Conservation (phyloP, 1,139 yeast species). For the Candida tropicalis region DNA sequence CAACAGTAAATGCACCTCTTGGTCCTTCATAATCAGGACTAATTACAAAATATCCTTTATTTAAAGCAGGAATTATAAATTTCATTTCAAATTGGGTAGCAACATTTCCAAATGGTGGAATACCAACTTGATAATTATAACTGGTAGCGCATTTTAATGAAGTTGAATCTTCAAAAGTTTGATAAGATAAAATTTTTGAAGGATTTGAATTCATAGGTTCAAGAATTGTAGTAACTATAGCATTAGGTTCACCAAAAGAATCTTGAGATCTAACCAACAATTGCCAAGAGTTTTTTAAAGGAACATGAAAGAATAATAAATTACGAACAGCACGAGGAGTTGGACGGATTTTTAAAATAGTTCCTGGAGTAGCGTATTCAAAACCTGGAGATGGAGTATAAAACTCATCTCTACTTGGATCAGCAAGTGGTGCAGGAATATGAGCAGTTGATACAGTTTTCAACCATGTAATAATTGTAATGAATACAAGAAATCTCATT, state of each 20-base stretch:
- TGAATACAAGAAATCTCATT: neutral
- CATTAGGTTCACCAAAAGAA: conserved; percentile 30
- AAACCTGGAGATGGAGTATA: conserved; percentile 29
- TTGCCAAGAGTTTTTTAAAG: conserved; percentile 30
- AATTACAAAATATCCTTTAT: conserved; percentile 30
- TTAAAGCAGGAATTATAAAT: conserved; percentile 22
- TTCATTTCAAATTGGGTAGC: conserved; percentile 24
- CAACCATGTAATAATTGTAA: neutral
- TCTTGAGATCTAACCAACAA: conserved; percentile 36
- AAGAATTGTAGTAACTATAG: conserved; percentile 34
- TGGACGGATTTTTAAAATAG: conserved; percentile 27
- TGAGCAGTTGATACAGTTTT: neutral
- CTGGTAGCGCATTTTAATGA: conserved; percentile 18
- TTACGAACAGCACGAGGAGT: conserved; percentile 24
- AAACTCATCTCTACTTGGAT: conserved; percentile 26
- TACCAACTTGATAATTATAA: conserved; percentile 18
- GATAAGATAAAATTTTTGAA: conserved; percentile 24
- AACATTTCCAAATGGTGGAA: conserved; percentile 14
- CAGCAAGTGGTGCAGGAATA: neutral
- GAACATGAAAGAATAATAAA: conserved; percentile 15
- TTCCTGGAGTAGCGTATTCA: conserved; percentile 27
- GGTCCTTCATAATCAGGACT: conserved; percentile 29
- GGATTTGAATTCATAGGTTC: conserved; percentile 32
- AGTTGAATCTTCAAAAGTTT: conserved; percentile 19
- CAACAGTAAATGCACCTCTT: conserved; percentile 26